phyloP scores from a whole-genome alignment of 352 stramenopile species.

The Globisporangium canariense region DNA sequence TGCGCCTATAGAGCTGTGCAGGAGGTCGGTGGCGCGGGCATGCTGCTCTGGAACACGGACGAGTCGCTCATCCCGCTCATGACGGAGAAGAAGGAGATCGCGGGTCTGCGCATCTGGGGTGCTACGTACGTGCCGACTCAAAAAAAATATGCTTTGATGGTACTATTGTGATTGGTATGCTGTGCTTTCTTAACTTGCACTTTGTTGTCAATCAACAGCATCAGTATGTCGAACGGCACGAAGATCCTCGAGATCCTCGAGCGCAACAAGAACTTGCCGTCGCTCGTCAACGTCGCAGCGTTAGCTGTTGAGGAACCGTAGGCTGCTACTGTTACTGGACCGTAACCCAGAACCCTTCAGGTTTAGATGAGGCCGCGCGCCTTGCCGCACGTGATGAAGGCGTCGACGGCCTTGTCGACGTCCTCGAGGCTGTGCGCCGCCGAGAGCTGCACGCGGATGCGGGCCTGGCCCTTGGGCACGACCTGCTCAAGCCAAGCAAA shows the following conservation, averaged over 20 bases:
- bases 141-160: background rate
- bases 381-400: conserved; percentile 91
- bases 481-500: conserved; percentile 36
- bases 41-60: conserved; percentile 67
- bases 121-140: conserved; percentile 36
- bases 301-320: background rate
- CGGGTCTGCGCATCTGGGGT: conserved; percentile 52
- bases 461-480: conserved; percentile 89
- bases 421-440: conserved; percentile 91
- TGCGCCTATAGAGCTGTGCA: conserved; percentile 34
- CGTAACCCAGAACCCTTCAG: background rate
- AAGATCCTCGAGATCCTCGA: conserved; percentile 38
- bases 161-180: background rate
- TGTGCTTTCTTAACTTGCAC: conserved; percentile 17
- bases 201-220: conserved; percentile 26
- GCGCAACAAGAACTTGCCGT: conserved; percentile 49
- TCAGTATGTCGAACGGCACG: conserved; percentile 40
- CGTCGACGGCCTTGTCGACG: conserved; percentile 88
- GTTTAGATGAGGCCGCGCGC: conserved; percentile 61
- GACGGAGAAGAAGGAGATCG: conserved; percentile 51
- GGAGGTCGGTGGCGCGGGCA: conserved; percentile 45
- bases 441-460: conserved; percentile 91
- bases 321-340: background rate
- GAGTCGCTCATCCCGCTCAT: conserved; percentile 61
- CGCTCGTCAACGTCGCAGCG: conserved; percentile 42